phyloP scores from a whole-genome alignment of 495 filamentous ascomycete genomes.

The Penicillium argentinense region DNA sequence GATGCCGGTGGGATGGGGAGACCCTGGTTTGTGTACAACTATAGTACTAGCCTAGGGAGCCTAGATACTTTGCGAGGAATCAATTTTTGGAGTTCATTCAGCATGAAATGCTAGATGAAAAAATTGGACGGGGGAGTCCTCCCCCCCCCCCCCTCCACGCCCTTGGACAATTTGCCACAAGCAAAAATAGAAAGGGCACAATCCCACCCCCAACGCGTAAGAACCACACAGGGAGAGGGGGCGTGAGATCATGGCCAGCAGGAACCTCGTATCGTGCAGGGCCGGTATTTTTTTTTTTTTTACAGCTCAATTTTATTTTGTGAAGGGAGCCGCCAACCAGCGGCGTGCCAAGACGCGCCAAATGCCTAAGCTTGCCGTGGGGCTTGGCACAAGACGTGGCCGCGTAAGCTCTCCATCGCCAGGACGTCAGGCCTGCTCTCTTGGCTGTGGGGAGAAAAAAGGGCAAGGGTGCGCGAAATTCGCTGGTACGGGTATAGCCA shows the following conservation, averaged over 20 bases:
- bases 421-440: conserved; percentile 20
- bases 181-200: conserved; percentile 6
- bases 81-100: no score
- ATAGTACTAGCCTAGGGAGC: no score
- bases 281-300: neutral
- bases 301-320: neutral
- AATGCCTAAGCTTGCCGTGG: conserved; percentile 33
- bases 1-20: neutral
- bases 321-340: neutral
- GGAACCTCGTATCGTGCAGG: no score
- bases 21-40: neutral
- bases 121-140: conserved; percentile 2
- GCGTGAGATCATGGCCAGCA: no score
- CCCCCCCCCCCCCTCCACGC: conserved; percentile 1
- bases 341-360: conserved; percentile 23
- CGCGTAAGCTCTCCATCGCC: conserved; percentile 28
- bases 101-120: no score
- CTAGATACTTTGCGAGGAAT: no score
- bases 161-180: conserved; percentile 1
- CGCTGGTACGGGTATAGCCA: conserved; percentile 1
- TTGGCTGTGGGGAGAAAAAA: conserved; percentile 13
- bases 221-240: no score
- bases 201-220: no score
- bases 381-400: conserved; percentile 28
- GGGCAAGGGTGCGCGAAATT: conserved; percentile 3